Base-by-base conservation (phyloP, 345 rosid genomes). In the Limnanthes douglasii region DNA sequence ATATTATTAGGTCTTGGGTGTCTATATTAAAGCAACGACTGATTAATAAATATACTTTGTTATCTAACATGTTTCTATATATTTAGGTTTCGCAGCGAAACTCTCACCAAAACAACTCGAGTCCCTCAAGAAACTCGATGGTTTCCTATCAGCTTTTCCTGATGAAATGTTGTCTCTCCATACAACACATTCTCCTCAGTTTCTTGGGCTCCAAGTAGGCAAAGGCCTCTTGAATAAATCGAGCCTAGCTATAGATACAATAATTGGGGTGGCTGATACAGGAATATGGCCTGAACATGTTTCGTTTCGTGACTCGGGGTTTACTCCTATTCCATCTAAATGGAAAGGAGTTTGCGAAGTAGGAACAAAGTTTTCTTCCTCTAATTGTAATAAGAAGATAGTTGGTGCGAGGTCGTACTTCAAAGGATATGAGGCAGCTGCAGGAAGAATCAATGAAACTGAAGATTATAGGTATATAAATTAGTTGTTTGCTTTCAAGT, bases 241-340 rank as follows among this genome's bases (percentile, higher is more conserved):
- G 1, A 67, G 50, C 36, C 34, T 73, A 35, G 46, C 68, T 28
- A 56, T 68, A 0, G 80, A 85, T 20, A 72, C 73, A 15, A 73
- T 85, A 31, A 36, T 85, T 3, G 96, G 90, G 3, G 21, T 85
- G 20, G 55, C 76, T 4, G 86, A 77, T 45, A 69, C 69, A 0
- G 96, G 94, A 36, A 68, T 86, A 51, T 74, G 92, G 62, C 96
- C 96, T 0, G 94, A 81, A 26, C 92, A 77, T 42, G 59, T 57
- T 26, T 72, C 78, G 49, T 81, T 86, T 50, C 63, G 41, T 1
- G 96, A 80, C 52, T 22, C 43, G 0, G 83, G 75, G 44, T 16
- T 86, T 59, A 21, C 74, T 9, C 57, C 66, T 0, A 50, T 64
- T 14, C 96, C 94, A 0, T 37, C 74, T 1, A 57, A 50, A 50